These are phyloP conservation scores for Eucalyptus pumila DNA, from an alignment of 345 rosid genomes.

Conservation along the genomic window DNA sequence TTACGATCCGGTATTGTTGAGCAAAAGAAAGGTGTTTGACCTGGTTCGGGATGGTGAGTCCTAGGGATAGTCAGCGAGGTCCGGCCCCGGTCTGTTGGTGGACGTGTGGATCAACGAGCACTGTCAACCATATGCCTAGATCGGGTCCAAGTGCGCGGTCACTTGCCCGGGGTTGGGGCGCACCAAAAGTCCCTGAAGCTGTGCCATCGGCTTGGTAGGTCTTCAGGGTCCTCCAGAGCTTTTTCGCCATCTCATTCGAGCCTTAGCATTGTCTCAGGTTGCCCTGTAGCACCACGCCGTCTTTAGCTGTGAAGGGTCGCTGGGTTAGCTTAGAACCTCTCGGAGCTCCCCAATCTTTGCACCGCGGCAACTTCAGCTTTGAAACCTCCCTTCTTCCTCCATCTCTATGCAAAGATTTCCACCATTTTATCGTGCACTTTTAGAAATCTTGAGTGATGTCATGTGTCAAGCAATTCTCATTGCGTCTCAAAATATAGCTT, in stretches of 20 bases:
- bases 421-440: not conserved
- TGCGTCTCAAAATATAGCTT: not conserved
- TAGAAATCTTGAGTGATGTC: not conserved
- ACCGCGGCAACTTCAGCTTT: constrained; percentile 84
- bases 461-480: not conserved
- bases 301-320: constrained; percentile 76
- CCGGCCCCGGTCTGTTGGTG: constrained; percentile 91
- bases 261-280: constrained; percentile 69
- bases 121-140: constrained; percentile 91
- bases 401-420: constrained; percentile 23
- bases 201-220: constrained; percentile 79
- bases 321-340: constrained; percentile 82
- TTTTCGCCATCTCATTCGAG: constrained; percentile 77
- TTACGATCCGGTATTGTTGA: constrained; percentile 84
- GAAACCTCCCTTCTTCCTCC: constrained; percentile 84
- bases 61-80: constrained; percentile 85
- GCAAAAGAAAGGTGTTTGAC: constrained; percentile 90
- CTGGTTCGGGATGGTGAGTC: too few relatives aligned
- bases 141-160: constrained; percentile 73
- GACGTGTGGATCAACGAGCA: constrained; percentile 87
- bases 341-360: constrained; percentile 91
- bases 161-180: constrained; percentile 88
- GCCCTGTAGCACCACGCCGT: constrained; percentile 84
- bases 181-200: constrained; percentile 75
- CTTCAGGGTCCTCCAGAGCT: constrained; percentile 81